Percentiles rank a stretch among this genome's conserved stretches.
Evolutionary conservation across 495 filamentous ascomycete genomes (phyloP).

Genomic region (Aspergillus diversus): DNA sequence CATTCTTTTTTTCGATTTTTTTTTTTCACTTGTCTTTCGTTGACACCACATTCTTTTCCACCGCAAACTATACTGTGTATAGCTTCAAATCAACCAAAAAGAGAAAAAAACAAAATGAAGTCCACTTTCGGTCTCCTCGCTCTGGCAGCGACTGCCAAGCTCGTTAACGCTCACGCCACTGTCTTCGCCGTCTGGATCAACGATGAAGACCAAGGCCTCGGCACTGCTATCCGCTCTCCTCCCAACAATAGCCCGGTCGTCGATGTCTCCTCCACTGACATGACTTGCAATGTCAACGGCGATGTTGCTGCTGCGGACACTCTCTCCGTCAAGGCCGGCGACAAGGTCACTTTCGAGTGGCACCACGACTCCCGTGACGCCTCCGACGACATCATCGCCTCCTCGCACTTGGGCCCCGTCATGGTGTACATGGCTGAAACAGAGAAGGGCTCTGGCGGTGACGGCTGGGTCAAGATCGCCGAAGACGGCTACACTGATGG

Average conservation of each 20-base stretch:
- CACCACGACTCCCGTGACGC: conserved; percentile 27
- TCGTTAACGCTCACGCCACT: conserved; percentile 29
- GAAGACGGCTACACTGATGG: conserved; percentile 29
- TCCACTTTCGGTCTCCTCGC: conserved; percentile 27
- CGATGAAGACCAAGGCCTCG: conserved; percentile 30
- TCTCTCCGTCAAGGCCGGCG: conserved; percentile 27
- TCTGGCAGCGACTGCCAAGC: conserved; percentile 32
- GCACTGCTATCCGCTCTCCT: conserved; percentile 29
- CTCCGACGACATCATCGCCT: conserved; percentile 33
- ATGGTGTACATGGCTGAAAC: conserved; percentile 31
- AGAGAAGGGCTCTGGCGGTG: conserved; percentile 23
- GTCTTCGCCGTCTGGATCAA: conserved; percentile 33
- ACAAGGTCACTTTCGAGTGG: conserved; percentile 34
- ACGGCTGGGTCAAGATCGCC: conserved; percentile 30
- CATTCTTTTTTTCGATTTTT: not conserved
- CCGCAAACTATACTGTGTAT: conserved; percentile 1
- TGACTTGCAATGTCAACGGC: conserved; percentile 33
- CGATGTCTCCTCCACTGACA: conserved; percentile 30
- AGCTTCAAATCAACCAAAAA: not conserved
- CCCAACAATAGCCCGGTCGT: conserved; percentile 30
- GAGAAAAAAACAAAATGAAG: conserved; percentile 21
- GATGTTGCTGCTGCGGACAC: conserved; percentile 25
- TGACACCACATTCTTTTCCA: conserved; percentile 5
- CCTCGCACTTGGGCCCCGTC: conserved; percentile 28
- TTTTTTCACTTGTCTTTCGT: not conserved